Evolutionary conservation across 345 rosid species (phyloP).

Genomic region (Eucalyptus melliodora): DNA sequence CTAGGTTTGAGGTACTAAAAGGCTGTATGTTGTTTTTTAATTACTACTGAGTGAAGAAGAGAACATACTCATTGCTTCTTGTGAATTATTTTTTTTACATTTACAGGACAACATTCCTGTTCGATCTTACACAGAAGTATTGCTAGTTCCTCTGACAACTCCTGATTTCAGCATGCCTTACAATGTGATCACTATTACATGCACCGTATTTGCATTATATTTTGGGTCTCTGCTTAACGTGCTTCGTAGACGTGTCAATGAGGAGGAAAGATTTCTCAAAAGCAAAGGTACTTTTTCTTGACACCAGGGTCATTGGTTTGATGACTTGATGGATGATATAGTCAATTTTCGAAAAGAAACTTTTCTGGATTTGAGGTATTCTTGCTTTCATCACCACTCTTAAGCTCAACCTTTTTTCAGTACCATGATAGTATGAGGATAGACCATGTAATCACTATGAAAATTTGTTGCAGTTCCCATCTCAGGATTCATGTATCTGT

Average conservation of each 20-base stretch:
- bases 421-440: background rate
- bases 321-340: background rate
- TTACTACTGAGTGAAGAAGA: background rate
- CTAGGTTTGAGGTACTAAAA: constrained; percentile 45
- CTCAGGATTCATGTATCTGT: background rate
- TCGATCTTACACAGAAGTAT: constrained; percentile 77
- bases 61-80: background rate
- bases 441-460: background rate
- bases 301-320: background rate
- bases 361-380: background rate
- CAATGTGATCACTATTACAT: constrained; percentile 91
- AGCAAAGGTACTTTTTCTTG: constrained; percentile 38
- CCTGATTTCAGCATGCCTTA: constrained; percentile 99
- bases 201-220: constrained; percentile 82
- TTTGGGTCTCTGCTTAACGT: constrained; percentile 88
- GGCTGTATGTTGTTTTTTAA: background rate
- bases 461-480: background rate
- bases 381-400: background rate
- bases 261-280: constrained; percentile 76
- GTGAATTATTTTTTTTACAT: background rate
- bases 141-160: constrained; percentile 85
- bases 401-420: background rate
- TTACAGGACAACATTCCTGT: constrained; percentile 59
- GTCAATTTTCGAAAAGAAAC: background rate
- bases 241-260: constrained; percentile 53